Evolutionary conservation across 192 early-diverging fungal species (phyloP), one percentile per base, ranked within the genome.

Genomic region (Backusella liffmaniae): DNA sequence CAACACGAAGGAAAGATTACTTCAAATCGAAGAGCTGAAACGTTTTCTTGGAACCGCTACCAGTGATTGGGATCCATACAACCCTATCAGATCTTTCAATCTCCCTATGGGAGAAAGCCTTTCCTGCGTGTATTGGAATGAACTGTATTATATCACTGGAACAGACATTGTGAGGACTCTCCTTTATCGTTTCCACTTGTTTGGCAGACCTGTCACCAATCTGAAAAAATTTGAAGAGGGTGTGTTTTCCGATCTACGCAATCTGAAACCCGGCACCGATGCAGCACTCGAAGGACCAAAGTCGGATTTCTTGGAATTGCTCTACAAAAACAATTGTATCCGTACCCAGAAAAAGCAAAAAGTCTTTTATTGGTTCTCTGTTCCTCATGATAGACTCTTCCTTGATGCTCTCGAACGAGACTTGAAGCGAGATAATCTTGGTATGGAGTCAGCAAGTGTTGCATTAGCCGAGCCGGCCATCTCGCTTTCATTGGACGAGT

Each of bases 291-390:
- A 98, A 85, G 94, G 95, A 69, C 95, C 96, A 26, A 90, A 96
- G 36, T 96, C 94, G 2, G 96, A 96, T 65, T 97, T 98, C 76
- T 83, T 99, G 37, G 96, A 97, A 77, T 91, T 98, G 77, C 86
- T 99, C 67, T 95, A 96, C 87, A 96, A 95, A 78, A 92, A 97
- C 87, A 92, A 95, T 70, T 98, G 97, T 83, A 95, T 99, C 73
- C 91, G 97, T 30, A 97, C 96, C 2, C 96, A 98, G 81, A 99
- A 98, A 89, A 98, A 98, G 86, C 98, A 99, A 86, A 98, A 98
- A 73, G 98, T 99, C 18, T 99, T 98, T 83, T 97, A 93, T 78
- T 99, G 98, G 97, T 93, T 92, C 80, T 93, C 95, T 21, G 98
- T 99, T 18, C 93, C 92, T 13, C 97, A 97, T 78, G 97, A 99